Base-by-base conservation (phyloP, 352 stramenopile genomes). In the Phytophthora foliorum region DNA sequence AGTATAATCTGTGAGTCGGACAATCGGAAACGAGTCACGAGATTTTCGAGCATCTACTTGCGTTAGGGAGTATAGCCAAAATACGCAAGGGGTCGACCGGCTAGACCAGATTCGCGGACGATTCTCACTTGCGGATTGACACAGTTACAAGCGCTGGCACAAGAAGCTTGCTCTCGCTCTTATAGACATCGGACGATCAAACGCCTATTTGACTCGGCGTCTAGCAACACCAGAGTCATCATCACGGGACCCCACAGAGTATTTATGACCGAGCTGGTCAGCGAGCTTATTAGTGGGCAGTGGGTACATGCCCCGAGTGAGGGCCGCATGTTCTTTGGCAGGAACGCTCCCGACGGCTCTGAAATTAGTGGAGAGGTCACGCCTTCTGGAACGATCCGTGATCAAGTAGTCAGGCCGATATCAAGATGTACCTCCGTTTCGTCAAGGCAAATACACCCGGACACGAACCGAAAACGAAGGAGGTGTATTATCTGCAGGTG, bases 401-500 rank as follows among this genome's bases (percentile, higher is more conserved):
- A 14, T 25, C 52, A 16, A 21, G 16, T 10, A 13, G 34, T 14
- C 38, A 41, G 34, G 9, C 34, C 34, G 4, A 32, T 48, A 10
- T 22, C n/a, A 11, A 34, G 0, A 16, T 48, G 51, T 34, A 38
- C 36, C 3, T 46, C 36, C 13, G 19, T 48, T 27, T 19, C 51
- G 2, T 58, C 52, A 4, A 59, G 24, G n/a, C 52, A 50, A 8
- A 59, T 59, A 17, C 25, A 59, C 42, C 34, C 6, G 27, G 24
- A 39, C 5, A 46, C 27, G n/a, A 48, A 24, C n/a, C 19, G 51
- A 14, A 46, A 57, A 9, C 34, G 32, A 24, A 36, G 31, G 11
- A 6, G 51, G 29, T 59, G 52, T 25, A 59, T 59, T 13, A 19
- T 59, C 3, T 59, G 52, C n/a, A 25, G 36, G 10, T 59, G 45